A percentile compares a stretch with the other conserved stretches of the same genome.
These are phyloP conservation scores for Populus hybrid DNA, from an alignment of 441 rosid genomes.

Conservation along the genomic window DNA sequence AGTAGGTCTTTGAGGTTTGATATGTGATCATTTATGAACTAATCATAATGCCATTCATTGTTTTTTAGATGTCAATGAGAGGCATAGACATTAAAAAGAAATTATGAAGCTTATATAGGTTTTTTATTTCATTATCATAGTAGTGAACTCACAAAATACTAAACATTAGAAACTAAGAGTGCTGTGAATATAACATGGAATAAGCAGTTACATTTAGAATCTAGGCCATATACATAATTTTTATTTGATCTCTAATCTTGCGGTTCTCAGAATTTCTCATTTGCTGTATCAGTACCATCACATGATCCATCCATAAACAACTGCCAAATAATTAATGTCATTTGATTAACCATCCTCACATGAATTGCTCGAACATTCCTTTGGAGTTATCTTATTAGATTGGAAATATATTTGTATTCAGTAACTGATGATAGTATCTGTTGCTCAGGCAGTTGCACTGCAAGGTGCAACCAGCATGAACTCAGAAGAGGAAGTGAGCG, in stretches of 20 bases:
- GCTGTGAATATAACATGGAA: background rate
- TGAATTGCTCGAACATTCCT: background rate
- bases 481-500: conserved; percentile 37
- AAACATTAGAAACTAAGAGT: background rate
- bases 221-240: background rate
- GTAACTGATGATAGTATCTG: conserved; percentile 23
- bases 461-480: conserved; percentile 31
- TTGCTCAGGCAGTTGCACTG: conserved; percentile 49
- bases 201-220: background rate
- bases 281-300: background rate
- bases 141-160: background rate
- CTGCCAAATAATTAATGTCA: too few species aligned
- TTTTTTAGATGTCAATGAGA: background rate
- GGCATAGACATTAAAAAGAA: background rate
- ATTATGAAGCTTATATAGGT: too few species aligned
- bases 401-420: background rate
- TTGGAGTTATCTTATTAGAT: background rate
- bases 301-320: background rate
- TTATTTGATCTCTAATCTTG: background rate
- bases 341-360: too few species aligned
- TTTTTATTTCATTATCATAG: background rate
- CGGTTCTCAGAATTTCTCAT: background rate
- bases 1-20: background rate
- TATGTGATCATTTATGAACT: background rate
- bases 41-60: background rate